Percentiles rank a stretch among this genome's conserved stretches.
These are phyloP conservation scores for Phytomonas sp. DNA, from an alignment of 208 protist species.

Conservation along the genomic window DNA sequence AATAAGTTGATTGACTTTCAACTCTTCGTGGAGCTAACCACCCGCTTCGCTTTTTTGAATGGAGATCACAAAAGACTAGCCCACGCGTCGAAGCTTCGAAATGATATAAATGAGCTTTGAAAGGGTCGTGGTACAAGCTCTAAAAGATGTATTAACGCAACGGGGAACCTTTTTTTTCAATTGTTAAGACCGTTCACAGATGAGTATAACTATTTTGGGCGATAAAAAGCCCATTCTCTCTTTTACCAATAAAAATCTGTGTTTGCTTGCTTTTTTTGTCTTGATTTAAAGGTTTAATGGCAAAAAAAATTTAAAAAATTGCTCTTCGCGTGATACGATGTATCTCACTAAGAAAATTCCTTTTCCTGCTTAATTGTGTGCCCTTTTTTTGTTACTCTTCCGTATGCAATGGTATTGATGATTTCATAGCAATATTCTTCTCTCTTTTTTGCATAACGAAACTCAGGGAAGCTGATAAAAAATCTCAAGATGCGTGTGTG, in stretches of 20 bases:
- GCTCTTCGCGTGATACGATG: neutral
- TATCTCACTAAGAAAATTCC: neutral
- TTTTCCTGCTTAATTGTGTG: neutral
- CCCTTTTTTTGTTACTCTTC: neutral
- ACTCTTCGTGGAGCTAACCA: slow-evolving; percentile 71
- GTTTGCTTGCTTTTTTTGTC: neutral
- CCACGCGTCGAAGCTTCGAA: slow-evolving; percentile 38
- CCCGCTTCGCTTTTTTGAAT: slow-evolving; percentile 66
- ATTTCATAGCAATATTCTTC: neutral
- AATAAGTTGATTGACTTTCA: slow-evolving; percentile 84
- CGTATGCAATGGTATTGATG: neutral
- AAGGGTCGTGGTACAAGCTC: neutral
- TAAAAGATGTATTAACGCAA: neutral
- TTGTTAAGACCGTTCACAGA: neutral
- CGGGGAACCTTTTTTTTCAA: neutral
- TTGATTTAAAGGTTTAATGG: slow-evolving; percentile 2
- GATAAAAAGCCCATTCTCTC: neutral
- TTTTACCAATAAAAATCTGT: neutral
- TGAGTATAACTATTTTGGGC: neutral
- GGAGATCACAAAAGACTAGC: slow-evolving; percentile 57
- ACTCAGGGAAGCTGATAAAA: neutral
- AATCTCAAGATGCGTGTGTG: neutral
- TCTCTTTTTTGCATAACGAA: neutral
- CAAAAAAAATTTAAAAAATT: slow-evolving; percentile 5
- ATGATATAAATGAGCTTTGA: slow-evolving; percentile 4